phyloP scores from a whole-genome alignment of 768 basidiomycete species.

The Termitomyces sp. region DNA sequence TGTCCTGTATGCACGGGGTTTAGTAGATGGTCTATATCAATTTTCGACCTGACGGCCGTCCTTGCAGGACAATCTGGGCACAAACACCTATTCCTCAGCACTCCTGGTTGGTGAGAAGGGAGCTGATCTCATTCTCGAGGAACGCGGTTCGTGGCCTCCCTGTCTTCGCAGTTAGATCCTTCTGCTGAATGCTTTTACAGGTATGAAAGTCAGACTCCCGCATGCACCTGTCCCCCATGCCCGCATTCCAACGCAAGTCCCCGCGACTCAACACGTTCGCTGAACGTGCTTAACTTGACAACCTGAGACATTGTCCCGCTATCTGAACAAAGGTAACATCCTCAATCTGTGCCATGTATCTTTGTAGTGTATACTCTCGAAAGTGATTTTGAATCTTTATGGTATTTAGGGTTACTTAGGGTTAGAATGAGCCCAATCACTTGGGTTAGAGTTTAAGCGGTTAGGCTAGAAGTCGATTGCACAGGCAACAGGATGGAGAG shows the following conservation, averaged over 20 bases:
- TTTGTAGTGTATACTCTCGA: background rate
- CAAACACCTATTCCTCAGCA: slow-evolving; percentile 70
- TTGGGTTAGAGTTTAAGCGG: too few species aligned
- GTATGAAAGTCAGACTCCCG: slow-evolving; percentile 55
- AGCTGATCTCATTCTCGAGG: slow-evolving; percentile 53
- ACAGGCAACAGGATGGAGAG: too few species aligned
- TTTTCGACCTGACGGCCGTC: background rate
- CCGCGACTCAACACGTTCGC: slow-evolving; percentile 42
- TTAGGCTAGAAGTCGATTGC: too few species aligned
- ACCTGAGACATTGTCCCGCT: too few species aligned
- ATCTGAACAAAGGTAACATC: background rate
- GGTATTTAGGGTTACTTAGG: too few species aligned
- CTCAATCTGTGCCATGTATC: background rate
- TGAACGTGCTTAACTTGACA: slow-evolving; percentile 16
- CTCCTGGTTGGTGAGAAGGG: slow-evolving; percentile 68
- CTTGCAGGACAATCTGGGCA: slow-evolving; percentile 60
- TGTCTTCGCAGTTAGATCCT: background rate
- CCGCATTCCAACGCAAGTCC: slow-evolving; percentile 46
- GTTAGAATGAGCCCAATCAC: too few species aligned
- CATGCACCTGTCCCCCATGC: slow-evolving; percentile 70
- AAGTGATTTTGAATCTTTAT: too few species aligned
- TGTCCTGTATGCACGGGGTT: slow-evolving; percentile 46
- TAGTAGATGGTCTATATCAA: background rate
- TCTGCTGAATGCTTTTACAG: slow-evolving; percentile 22
- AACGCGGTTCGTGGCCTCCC: slow-evolving; percentile 43